Percentiles rank a stretch among this genome's conserved stretches.
Evolutionary conservation across 2,329 filamentous ascomycete genomes (phyloP).

Genomic region (Nannizziopsis arthrosporioides): DNA sequence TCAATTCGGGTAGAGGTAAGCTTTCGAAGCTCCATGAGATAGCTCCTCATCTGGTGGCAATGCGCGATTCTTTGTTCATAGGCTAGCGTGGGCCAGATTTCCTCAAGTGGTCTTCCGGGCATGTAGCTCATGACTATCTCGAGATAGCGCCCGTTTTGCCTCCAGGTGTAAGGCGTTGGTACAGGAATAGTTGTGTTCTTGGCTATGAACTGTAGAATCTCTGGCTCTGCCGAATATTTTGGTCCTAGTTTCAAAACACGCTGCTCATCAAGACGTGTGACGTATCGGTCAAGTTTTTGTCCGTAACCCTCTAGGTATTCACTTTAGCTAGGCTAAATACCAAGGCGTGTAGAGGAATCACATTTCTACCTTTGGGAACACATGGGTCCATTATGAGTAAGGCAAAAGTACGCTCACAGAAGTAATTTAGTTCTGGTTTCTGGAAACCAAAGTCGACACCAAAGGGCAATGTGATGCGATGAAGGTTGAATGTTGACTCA

Average conservation of each 20-base stretch:
- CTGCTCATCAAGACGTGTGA: slow-evolving; percentile 1
- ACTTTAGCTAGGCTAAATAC: neutral
- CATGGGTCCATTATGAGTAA: no score
- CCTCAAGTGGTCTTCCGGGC: slow-evolving; percentile 4
- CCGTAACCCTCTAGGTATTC: neutral
- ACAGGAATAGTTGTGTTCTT: slow-evolving; percentile 3
- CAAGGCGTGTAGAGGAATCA: neutral
- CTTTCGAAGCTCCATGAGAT: slow-evolving; percentile 1
- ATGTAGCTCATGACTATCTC: slow-evolving; percentile 1
- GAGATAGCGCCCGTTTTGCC: neutral
- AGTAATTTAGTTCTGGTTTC: no score
- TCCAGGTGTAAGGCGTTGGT: neutral
- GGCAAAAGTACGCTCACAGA: no score
- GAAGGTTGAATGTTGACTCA: no score
- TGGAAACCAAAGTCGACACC: no score
- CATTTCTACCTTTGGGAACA: neutral
- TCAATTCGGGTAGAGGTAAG: slow-evolving; percentile 2
- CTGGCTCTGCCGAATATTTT: neutral
- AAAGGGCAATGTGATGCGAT: no score
- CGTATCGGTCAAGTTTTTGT: neutral
- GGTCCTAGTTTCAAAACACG: neutral
- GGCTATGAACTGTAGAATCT: slow-evolving; percentile 1
- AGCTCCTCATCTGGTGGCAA: slow-evolving; percentile 2
- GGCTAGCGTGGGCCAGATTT: slow-evolving; percentile 1
- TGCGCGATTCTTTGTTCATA: slow-evolving; percentile 3